These are phyloP conservation scores for Zhuliangozyma parablackwelliae DNA, from an alignment of 1,139 yeast species.

Conservation along the genomic window DNA sequence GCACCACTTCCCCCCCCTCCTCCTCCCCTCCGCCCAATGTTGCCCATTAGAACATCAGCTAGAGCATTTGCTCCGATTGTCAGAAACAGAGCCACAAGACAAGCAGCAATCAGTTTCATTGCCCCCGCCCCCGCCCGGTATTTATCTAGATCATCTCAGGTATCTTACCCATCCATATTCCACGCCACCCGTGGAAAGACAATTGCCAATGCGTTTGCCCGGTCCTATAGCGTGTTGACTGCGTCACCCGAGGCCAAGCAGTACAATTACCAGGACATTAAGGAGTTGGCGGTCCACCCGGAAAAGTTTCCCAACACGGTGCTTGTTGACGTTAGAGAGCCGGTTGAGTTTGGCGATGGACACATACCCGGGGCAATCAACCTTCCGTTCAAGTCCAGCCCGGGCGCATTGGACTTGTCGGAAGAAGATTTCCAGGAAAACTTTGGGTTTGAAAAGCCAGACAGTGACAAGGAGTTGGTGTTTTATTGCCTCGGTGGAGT, in stretches of 20 bases:
- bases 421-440: constrained; percentile 74
- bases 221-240: constrained; percentile 27
- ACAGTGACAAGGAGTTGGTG: constrained; percentile 63
- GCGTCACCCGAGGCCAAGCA: constrained; percentile 43
- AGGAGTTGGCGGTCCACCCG: constrained; percentile 40
- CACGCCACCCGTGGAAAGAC: neutral
- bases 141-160: no score
- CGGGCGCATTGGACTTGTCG: constrained; percentile 85
- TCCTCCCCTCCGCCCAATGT: neutral
- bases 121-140: neutral
- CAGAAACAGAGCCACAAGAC: neutral
- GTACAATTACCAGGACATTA: constrained; percentile 55
- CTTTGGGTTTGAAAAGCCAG: constrained; percentile 84
- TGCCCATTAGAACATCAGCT: constrained; percentile 1
- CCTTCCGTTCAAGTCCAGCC: constrained; percentile 85
- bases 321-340: constrained; percentile 89
- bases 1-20: no score
- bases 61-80: constrained; percentile 1
- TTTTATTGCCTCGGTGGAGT: constrained; percentile 94
- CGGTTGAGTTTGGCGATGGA: constrained; percentile 68
- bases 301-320: constrained; percentile 39
- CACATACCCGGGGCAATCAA: constrained; percentile 81
- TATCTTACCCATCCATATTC: no score
- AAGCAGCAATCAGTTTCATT: no score
- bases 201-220: constrained; percentile 1